phyloP scores from a whole-genome alignment of 2,329 filamentous ascomycete genomes.

The Helminthosporium solani region DNA sequence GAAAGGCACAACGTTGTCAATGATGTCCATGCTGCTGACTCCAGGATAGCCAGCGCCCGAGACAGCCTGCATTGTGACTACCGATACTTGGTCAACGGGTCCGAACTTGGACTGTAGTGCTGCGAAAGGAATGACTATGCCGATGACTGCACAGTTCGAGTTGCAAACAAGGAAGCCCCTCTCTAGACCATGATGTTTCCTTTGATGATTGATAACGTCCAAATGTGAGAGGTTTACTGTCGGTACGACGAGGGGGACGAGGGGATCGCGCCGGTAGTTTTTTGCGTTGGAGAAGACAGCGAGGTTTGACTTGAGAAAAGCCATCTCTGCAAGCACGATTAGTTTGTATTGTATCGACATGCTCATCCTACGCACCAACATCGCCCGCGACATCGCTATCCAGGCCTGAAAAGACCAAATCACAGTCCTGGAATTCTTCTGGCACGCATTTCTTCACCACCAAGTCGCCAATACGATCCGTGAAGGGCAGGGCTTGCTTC shows the following conservation, averaged over 20 bases:
- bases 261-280: slow-evolving; percentile 88
- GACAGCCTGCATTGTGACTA: slow-evolving; percentile 93
- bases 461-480: slow-evolving; percentile 70
- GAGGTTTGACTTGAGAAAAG: slow-evolving; percentile 83
- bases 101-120: slow-evolving; percentile 86
- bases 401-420: slow-evolving; percentile 88
- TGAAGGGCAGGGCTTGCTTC: slow-evolving; percentile 89
- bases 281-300: slow-evolving; percentile 97
- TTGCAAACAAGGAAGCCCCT: slow-evolving; percentile 96
- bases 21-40: slow-evolving; percentile 87
- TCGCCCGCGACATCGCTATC: slow-evolving; percentile 92
- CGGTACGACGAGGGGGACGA: slow-evolving; percentile 90
- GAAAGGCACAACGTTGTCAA: slow-evolving; percentile 94
- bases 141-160: slow-evolving; percentile 97
- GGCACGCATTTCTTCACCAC: slow-evolving; percentile 84
- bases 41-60: slow-evolving; percentile 90
- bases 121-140: slow-evolving; percentile 90
- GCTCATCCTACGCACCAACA: slow-evolving; percentile 63
- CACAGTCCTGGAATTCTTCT: slow-evolving; percentile 82
- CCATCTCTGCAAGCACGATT: slow-evolving; percentile 61
- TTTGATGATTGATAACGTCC: slow-evolving; percentile 85
- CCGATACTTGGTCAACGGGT: slow-evolving; percentile 70
- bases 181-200: slow-evolving; percentile 67
- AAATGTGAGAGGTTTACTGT: slow-evolving; percentile 91
- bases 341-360: neutral